These are phyloP conservation scores for Spinacia oleracea DNA, from an alignment of 179 eudicot genomes.

Conservation along the genomic window DNA sequence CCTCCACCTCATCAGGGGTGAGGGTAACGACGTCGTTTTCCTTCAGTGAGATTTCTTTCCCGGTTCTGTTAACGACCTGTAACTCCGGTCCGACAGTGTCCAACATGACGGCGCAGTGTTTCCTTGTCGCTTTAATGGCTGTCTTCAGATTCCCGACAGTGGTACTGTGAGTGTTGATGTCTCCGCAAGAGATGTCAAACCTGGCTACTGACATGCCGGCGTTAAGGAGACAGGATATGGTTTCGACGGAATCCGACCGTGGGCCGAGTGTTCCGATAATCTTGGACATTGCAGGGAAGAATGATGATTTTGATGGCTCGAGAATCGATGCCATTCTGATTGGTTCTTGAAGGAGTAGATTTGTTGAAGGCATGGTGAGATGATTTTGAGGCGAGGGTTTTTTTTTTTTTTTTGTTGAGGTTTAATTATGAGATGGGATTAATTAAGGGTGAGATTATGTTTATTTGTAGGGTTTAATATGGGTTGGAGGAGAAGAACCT, in stretches of 20 bases:
- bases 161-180: constrained; percentile 36
- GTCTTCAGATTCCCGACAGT: constrained; percentile 48
- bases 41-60: constrained; percentile 62
- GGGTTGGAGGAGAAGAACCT: not conserved
- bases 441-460: no score
- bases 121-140: constrained; percentile 45
- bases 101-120: constrained; percentile 69
- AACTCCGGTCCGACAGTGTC: constrained; percentile 96
- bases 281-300: constrained; percentile 48
- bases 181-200: constrained; percentile 57
- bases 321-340: constrained; percentile 87
- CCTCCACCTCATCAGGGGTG: constrained; percentile 71
- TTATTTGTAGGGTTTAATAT: no score
- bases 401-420: no score
- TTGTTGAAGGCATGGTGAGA: constrained; percentile 75
- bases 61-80: constrained; percentile 71
- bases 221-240: constrained; percentile 40
- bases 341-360: constrained; percentile 88
- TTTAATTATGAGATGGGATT: no score
- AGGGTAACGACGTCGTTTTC: constrained; percentile 69
- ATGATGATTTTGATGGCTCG: constrained; percentile 77
- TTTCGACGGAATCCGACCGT: constrained; percentile 38
- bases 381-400: not conserved
- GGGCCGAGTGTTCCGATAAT: constrained; percentile 57
- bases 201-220: constrained; percentile 54